phyloP scores from a whole-genome alignment of 108 stramenopile species.

The Nitzschia sp. region DNA sequence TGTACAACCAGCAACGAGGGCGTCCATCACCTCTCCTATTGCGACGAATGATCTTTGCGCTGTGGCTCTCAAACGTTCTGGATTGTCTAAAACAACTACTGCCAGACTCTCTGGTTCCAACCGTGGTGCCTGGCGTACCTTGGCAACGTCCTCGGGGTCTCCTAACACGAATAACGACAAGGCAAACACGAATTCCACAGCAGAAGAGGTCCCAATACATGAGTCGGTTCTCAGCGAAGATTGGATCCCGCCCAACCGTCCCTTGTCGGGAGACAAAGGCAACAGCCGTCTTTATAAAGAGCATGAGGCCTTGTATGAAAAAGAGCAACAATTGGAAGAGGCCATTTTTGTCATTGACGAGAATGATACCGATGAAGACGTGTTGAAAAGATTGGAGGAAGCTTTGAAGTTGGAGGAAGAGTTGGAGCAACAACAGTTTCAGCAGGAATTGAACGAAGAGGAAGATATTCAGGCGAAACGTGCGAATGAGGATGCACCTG shows the following conservation, averaged over 20 bases:
- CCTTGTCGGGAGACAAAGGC: conserved; percentile 32
- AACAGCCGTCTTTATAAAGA: conserved; percentile 11
- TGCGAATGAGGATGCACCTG: not conserved
- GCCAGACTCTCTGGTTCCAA: no score
- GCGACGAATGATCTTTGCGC: no score
- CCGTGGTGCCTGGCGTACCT: no score
- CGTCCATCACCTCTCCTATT: no score
- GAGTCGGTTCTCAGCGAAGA: conserved; percentile 16
- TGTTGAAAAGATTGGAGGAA: conserved; percentile 17
- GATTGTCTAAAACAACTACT: no score
- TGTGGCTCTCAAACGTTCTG: no score
- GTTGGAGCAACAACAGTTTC: conserved; percentile 43
- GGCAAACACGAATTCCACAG: no score
- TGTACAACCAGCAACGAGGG: no score
- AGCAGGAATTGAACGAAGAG: conserved; percentile 22
- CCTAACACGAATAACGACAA: no score
- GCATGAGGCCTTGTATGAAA: not conserved
- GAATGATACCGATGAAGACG: conserved; percentile 34
- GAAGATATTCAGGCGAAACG: conserved; percentile 16
- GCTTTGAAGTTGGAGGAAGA: conserved; percentile 25
- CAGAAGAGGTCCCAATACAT: no score
- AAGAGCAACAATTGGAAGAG: conserved; percentile 19
- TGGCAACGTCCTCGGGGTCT: no score
- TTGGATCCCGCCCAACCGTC: conserved; percentile 63
- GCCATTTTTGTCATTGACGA: conserved; percentile 23